Evolutionary conservation across 495 filamentous ascomycete genomes (phyloP), one percentile per base, ranked within the genome.

Genomic region (Delitschia confertaspora): DNA sequence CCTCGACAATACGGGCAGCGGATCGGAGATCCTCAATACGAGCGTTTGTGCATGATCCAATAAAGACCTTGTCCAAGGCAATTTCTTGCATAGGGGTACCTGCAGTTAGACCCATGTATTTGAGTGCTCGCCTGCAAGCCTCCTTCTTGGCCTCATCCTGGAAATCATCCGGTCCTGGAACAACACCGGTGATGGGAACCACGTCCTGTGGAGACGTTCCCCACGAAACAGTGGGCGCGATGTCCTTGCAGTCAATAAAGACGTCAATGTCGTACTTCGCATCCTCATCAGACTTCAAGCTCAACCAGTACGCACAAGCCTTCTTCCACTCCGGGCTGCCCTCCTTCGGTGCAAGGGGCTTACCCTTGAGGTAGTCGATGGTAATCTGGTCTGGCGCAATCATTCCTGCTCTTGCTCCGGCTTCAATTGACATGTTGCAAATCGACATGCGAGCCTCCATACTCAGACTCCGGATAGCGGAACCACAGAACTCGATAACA

Each of bases 371-470:
- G 60, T 98, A 98, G 53, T 93, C 83, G 57, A 95, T 89, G 4
- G 91, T 96, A 32, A 71, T 84, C 62, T 94, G 80, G 49, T 98
- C 91, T 2, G 91, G 91, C 19, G 91, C 91, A 42, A 98, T 79
- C 85, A 98, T 89, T 46, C 91, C 91, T 44, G 91, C 89, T 69
- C 91, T 75, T 27, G 91, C 91, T 67, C 91, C 91, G 45, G 69
- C 91, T 70, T 98, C 91, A 60, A 96, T 95, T n/a, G 89, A 87
- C 91, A 98, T 98, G 70, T 98, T 98, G 68, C 91, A 96, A 60
- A 98, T 91, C 42, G 86, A 94, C 89, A 98, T 96, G 57, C 91
- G 81, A 26, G 91, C 91, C 62, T 98, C 91, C 77, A 98, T 95
- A 66, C 85, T 93, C 53, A 98, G 70, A 29, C 65, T 66, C 49